phyloP scores from a whole-genome alignment of 2,329 filamentous ascomycete species.

The Dendrostoma leiphaemia region DNA sequence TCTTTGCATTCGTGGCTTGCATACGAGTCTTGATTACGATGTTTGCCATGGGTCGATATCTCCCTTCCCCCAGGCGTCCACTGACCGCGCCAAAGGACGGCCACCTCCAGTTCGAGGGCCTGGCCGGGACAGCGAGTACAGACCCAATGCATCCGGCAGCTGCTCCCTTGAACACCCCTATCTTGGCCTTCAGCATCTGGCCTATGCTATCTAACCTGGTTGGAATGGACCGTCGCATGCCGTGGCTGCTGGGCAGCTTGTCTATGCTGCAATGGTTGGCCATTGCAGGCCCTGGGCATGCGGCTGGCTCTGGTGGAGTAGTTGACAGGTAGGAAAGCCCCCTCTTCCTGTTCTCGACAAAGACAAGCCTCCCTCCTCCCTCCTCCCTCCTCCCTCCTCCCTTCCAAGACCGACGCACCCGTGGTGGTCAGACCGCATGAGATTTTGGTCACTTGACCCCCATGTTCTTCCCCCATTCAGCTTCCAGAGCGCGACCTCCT shows the following conservation, averaged over 20 bases:
- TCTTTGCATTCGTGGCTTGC: slow-evolving; percentile 55
- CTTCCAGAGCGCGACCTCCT: slow-evolving; percentile 25
- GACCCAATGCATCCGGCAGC: slow-evolving; percentile 21
- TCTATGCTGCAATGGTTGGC: slow-evolving; percentile 74
- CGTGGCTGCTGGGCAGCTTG: slow-evolving; percentile 77
- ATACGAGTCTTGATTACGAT: slow-evolving; percentile 65
- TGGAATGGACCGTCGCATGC: slow-evolving; percentile 78
- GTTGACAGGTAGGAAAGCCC: slow-evolving; percentile 78
- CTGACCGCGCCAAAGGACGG: slow-evolving; percentile 24
- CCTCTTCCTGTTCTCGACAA: slow-evolving; percentile 19
- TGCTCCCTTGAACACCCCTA: slow-evolving; percentile 50
- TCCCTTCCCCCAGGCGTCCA: slow-evolving; percentile 50
- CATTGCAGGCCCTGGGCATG: slow-evolving; percentile 69
- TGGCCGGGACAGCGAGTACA: slow-evolving; percentile 21
- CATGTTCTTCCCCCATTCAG: slow-evolving; percentile 35
- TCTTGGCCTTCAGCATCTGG: slow-evolving; percentile 78
- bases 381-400: slow-evolving; percentile 8
- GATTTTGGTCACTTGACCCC: slow-evolving; percentile 44
- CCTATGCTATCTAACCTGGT: slow-evolving; percentile 69
- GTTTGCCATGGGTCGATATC: slow-evolving; percentile 64
- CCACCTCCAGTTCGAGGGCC: slow-evolving; percentile 24
- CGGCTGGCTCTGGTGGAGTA: slow-evolving; percentile 73
- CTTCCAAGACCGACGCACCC: slow-evolving; percentile 10
- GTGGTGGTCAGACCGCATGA: slow-evolving; percentile 42
- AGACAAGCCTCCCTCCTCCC: too few species aligned